Evolutionary conservation across 2,329 filamentous ascomycete genomes (phyloP), one percentile per base, ranked within the genome.

Genomic region (Aspergillus persii): DNA sequence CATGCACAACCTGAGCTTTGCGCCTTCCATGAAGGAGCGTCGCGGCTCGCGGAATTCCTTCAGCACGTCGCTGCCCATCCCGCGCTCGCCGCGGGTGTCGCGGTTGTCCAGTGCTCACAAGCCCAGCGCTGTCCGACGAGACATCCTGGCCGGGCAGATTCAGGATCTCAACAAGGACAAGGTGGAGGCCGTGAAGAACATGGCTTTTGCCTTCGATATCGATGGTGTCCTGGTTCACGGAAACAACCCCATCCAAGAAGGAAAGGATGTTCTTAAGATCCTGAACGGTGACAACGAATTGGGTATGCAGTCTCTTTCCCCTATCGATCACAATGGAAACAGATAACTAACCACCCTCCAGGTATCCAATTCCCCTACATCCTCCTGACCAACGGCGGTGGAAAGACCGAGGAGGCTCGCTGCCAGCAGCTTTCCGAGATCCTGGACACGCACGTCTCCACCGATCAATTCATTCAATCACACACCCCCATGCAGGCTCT

Each of bases 401-500:
- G 88, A 66, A 90, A 90, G 81, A 85, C 85, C 26, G 88, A 91
- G 75, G 73, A 78, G 58, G 81, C 84, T 36, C 86, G 88, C 61
- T 85, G 84, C 68, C 81, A 86, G 59, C 88, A 91, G 75, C 83
- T 91, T n/a, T 82, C 84, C 63, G 84, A 84, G 71, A 89, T 91
- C 63, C 81, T 91, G 50, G 76, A 83, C 59, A 83, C 83, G 68
- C 86, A 86, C 55, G 84, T 90, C 73, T 84, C 80, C 53, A 88
- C 84, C 36, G 87, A 90, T 59, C 88, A 91, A 73, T 92, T 91
- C 80, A 90, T 91, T 70, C 88, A 91, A 75, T 88, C 86, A 1
- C 88, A 90, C 81, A 91, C 88, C 3, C 88, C 88, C 66, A 91
- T 91, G 89, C 87, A 87, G 60, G 89, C 89, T 50, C 77, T 91